These are phyloP conservation scores for Nidularia sp. DNA, from an alignment of 768 basidiomycete species.

Conservation along the genomic window DNA sequence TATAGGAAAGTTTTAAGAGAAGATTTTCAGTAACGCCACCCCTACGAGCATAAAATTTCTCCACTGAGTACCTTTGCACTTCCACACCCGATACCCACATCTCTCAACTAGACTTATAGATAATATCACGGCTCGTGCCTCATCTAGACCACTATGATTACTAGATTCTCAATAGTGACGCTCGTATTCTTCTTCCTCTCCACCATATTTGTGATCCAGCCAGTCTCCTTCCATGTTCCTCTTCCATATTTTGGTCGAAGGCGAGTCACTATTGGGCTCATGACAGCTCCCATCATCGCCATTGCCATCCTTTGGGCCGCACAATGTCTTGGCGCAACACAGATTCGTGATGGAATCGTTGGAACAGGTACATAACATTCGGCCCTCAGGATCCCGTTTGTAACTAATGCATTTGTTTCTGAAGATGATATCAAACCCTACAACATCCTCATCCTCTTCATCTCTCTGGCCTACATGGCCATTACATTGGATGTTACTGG, in stretches of 20 bases:
- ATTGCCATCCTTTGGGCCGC: slow-evolving; percentile 57
- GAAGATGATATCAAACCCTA: slow-evolving; percentile 78
- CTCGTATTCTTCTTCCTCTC: slow-evolving; percentile 51
- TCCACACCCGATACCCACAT: too few species aligned
- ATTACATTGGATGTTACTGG: slow-evolving; percentile 90
- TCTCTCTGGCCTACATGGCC: slow-evolving; percentile 89
- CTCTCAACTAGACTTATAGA: too few species aligned
- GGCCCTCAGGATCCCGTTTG: background rate
- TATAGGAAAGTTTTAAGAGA: too few species aligned
- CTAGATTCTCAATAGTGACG: slow-evolving; percentile 45
- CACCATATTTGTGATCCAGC: slow-evolving; percentile 50
- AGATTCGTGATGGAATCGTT: slow-evolving; percentile 76
- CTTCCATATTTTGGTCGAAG: slow-evolving; percentile 23
- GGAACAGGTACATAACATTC: slow-evolving; percentile 18
- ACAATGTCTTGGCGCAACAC: slow-evolving; percentile 43
- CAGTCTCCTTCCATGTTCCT: slow-evolving; percentile 36
- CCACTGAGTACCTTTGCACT: too few species aligned
- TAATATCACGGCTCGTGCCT: too few species aligned
- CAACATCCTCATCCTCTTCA: slow-evolving; percentile 90
- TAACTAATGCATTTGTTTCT: slow-evolving; percentile 1
- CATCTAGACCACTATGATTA: slow-evolving; percentile 28
- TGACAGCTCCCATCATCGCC: slow-evolving; percentile 49
- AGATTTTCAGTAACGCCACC: too few species aligned
- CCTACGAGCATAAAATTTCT: too few species aligned
- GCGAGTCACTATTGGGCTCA: slow-evolving; percentile 40